Base-by-base conservation (phyloP, 441 rosid species). In the Populus hybrid region DNA sequence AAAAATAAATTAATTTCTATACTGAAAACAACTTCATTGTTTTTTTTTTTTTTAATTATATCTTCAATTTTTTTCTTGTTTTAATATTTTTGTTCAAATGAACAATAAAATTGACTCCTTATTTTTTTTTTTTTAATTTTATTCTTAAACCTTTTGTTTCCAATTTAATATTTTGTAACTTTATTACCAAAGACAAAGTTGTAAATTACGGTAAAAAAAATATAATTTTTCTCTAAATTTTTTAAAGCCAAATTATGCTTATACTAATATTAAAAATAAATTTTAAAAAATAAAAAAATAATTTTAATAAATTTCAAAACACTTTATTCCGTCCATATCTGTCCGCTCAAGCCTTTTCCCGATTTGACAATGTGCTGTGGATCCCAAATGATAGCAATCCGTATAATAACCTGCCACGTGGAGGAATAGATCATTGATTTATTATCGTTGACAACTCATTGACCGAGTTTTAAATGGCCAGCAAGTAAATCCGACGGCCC, bases 401-500 rank as follows among this genome's bases (percentile, higher is more conserved):
- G 57, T 74, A 72, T 30, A 34, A 46, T 76, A 67, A 21, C 32
- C 7, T 24, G 79, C 81, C 85, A 76, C 82, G 84, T 76, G 85
- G 73, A 67, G 38, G 19, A 19, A 12, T 18, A 19, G 9, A 65
- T 63, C 11, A 61, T 66, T 8, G 30, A 46, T 7, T 30, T 35
- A 35, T 5, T 23, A 6, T 42, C 21, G 63, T 69, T 67, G 69
- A 65, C 77, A 30, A 11, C 28, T 21, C 1, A 67, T 36, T 70
- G 78, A 75, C 74, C 23, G 3, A 30, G 61, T 73, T 80, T 83
- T 73, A 85, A 81, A 83, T 40, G 0, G 66, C 32, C 19, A n/a
- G 46, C 26, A 63, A 9, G 26, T 6, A 26, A 65, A 84, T 82
- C 83, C 0, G 67, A 78, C 83, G 87, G 88, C 82, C 63, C 72